Conservation (phyloP, 345 rosid genomes). For the Punica granatum region DNA sequence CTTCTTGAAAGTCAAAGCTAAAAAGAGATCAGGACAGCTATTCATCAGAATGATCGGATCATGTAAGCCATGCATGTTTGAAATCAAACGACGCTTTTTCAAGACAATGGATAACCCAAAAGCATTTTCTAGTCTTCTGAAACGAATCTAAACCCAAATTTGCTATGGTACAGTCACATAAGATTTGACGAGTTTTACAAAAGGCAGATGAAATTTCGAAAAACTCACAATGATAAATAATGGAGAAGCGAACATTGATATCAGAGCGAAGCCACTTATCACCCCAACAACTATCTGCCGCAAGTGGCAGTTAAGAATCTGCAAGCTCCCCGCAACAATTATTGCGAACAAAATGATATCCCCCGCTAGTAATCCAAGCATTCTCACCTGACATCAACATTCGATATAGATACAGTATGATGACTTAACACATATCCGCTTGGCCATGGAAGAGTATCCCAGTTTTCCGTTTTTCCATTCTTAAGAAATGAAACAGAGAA, state of each 20-base stretch:
- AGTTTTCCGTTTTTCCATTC: background rate
- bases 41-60: too few species aligned
- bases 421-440: background rate
- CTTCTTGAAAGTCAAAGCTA: background rate
- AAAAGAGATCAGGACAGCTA: background rate
- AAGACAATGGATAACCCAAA: too few species aligned
- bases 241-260: slow-evolving; percentile 87
- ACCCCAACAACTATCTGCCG: slow-evolving; percentile 54
- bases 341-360: slow-evolving; percentile 39
- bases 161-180: background rate
- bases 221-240: slow-evolving; percentile 75
- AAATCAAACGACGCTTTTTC: too few species aligned
- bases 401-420: slow-evolving; percentile 4
- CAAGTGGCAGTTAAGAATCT: slow-evolving; percentile 25
- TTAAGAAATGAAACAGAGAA: background rate
- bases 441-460: background rate
- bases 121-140: background rate
- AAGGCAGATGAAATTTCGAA: background rate
- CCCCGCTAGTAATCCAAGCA: slow-evolving; percentile 47
- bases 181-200: background rate
- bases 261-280: slow-evolving; percentile 60
- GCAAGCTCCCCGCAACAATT: slow-evolving; percentile 52
- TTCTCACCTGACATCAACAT: slow-evolving; percentile 38
- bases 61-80: too few species aligned
- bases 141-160: background rate